A percentile compares a stretch with the other conserved stretches of the same genome.
Evolutionary conservation across 2,329 filamentous ascomycete species (phyloP).

Genomic region (Colletotrichum sp.): DNA sequence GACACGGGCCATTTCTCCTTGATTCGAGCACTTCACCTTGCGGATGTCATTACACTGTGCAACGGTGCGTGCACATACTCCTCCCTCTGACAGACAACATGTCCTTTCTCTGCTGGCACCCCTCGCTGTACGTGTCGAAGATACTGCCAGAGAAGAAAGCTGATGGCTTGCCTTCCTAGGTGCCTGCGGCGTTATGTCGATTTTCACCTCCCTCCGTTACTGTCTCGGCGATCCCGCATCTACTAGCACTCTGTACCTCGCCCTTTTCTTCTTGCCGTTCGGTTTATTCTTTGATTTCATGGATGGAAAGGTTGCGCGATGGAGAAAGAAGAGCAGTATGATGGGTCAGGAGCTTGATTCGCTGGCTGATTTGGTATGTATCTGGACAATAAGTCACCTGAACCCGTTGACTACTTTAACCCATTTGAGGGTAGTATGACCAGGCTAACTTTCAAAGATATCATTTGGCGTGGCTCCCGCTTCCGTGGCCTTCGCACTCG

Average conservation of each 20-base stretch:
- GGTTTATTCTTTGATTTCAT: slow-evolving; percentile 98
- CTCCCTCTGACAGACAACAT: background rate
- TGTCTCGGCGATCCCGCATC: slow-evolving; percentile 75
- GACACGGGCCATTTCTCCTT: slow-evolving; percentile 77
- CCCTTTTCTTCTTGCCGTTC: slow-evolving; percentile 87
- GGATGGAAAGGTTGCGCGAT: slow-evolving; percentile 94
- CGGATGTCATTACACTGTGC: slow-evolving; percentile 83
- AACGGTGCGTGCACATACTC: slow-evolving; percentile 60
- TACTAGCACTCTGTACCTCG: slow-evolving; percentile 76
- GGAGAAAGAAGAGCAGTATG: slow-evolving; percentile 94
- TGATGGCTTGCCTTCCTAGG: background rate
- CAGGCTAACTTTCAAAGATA: slow-evolving; percentile 62
- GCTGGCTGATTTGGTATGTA: slow-evolving; percentile 84
- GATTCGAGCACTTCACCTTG: slow-evolving; percentile 74
- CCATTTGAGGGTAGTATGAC: background rate
- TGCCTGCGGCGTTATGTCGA: slow-evolving; percentile 85
- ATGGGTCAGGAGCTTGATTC: slow-evolving; percentile 99
- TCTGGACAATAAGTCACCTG: background rate
- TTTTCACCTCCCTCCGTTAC: slow-evolving; percentile 95
- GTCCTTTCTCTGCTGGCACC: background rate
- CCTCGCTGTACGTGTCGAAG: background rate
- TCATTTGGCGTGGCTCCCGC: slow-evolving; percentile 95
- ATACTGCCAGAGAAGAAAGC: background rate
- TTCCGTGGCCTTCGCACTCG: slow-evolving; percentile 85
- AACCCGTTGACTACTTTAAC: background rate